Evolutionary conservation across 176 grass and related monocot species (phyloP), one percentile per base, ranked within the genome.

Genomic region (Eragrostis nindensis): DNA sequence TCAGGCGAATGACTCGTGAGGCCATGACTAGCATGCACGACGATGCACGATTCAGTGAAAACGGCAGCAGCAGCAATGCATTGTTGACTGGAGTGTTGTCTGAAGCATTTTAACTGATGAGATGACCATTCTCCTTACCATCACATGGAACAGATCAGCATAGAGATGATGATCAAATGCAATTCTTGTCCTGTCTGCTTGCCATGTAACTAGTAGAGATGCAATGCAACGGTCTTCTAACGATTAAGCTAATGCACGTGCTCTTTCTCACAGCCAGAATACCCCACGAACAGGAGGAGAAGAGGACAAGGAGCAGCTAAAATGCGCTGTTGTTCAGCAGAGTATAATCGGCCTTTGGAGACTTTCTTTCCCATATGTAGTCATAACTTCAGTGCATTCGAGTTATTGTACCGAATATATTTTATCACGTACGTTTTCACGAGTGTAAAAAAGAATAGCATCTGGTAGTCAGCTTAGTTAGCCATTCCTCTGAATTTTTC

Each of bases 121-220:
- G 26, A 26, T 27, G 57, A 27, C 11, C 55, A 5, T 57, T 57
- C 55, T 36, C 44, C 6, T 38, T 45, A n/a, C n/a, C n/a, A n/a
- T n/a, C 8, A 44, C 5, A 61, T 27, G n/a, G n/a, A 47, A 0
- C 5, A 67, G 48, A 27, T 14, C 5, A 54, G 29, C 6, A 12
- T 10, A 14, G 54, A 26, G 39, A 7, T 44, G 59, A 29, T 11
- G 40, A 46, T 63, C 8, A n/a, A 47, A 47, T 14, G 59, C 42
- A 14, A 16, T 10, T 64, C 24, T 62, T 77, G 75, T 21, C 75
- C 21, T 77, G 56, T 47, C 74, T 77, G 41, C 56, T 29, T 62
- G 39, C 59, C 24, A 47, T 39, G 14, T 18, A n/a, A n/a, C n/a
- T n/a, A n/a, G n/a, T n/a, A n/a, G n/a, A n/a, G 22, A 6, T n/a